Base-by-base conservation (phyloP, 768 basidiomycete species). In the Lactarius hatsudake region DNA sequence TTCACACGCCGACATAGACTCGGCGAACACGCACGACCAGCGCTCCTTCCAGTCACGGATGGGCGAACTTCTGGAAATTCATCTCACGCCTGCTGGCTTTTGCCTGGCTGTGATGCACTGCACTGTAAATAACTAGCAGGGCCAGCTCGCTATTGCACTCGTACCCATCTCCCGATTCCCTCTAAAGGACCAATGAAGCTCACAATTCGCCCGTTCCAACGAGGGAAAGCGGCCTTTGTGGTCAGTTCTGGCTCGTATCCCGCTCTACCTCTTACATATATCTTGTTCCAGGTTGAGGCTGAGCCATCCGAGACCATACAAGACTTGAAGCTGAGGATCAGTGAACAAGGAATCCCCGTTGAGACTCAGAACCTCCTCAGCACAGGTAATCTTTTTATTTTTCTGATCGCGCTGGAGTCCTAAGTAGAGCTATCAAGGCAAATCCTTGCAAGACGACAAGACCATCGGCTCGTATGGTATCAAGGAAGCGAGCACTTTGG, bases 401-500 rank as follows among this genome's bases (percentile, higher is more conserved):
- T 64, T 64, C 72, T 66, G 28, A 45, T 65, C 23, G 36, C 62
- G 34, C 42, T 36, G 36, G 54, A 61, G 51, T 59, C 58, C 64
- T 66, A 70, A 61, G 53, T 26, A 51, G 13, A 34, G 45, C 26
- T 40, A 58, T 71, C 28, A 76, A 97, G 96, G 97, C 61, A 95
- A 95, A 82, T 88, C 98, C 56, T 83, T 98, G 26, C 75, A 86
- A 20, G 94, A 99, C 76, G 86, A 87, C 66, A 95, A 94, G 81
- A 90, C 90, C 1, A 85, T 99, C 40, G 92, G 84, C 71, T 89
- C 91, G 45, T 91, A 89, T 73, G 87, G 89, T 61, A 91, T 98
- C 81, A 96, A 96, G 80, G 95, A 98, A 79, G 97, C 96, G 81
- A 95, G 96, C 76, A 96, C 98, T 80, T 80, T 98, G 69, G 96